Conservation (phyloP, 2,329 filamentous ascomycete genomes). For the Chrysoporthe cubensis region DNA sequence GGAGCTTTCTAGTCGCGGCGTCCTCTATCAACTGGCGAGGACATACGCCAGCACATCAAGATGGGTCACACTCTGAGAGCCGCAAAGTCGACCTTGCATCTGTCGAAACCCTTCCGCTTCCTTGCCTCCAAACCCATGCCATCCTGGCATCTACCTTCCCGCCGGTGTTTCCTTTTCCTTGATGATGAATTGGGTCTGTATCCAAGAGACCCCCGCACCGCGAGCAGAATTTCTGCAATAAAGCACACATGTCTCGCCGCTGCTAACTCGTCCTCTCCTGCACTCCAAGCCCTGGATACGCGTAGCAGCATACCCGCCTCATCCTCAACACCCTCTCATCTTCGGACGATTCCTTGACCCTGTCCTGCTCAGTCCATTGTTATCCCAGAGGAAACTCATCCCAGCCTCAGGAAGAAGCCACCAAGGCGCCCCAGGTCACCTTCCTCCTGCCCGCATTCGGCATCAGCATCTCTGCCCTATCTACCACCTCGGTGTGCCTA, state of each 20-base stretch:
- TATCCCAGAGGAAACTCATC: constrained; percentile 17
- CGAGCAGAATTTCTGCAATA: constrained; percentile 60
- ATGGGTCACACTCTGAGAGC: constrained; percentile 73
- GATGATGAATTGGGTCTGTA: constrained; percentile 30
- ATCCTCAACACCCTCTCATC: constrained; percentile 43
- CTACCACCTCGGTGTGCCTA: constrained; percentile 30
- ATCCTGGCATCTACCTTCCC: constrained; percentile 40
- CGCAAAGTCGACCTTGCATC: constrained; percentile 66
- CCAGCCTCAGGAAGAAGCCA: constrained; percentile 12
- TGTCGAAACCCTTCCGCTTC: constrained; percentile 49
- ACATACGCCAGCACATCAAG: constrained; percentile 90
- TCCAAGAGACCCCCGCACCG: constrained; percentile 51
- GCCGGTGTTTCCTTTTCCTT: constrained; percentile 41
- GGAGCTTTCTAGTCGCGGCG: constrained; percentile 66
- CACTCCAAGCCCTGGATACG: constrained; percentile 49
- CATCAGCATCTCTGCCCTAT: constrained; percentile 39
- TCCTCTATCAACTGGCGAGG: constrained; percentile 78
- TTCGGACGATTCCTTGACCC: constrained; percentile 30
- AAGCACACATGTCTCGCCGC: constrained; percentile 67
- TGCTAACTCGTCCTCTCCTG: constrained; percentile 56
- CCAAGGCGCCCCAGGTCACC: constrained; percentile 17
- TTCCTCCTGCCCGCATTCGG: constrained; percentile 10
- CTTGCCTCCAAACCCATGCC: constrained; percentile 36
- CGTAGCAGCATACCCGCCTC: constrained; percentile 46
- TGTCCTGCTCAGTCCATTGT: constrained; percentile 30